Evolutionary conservation across 1,139 yeast genomes (phyloP).

Genomic region (Saccharomyces hybrid): DNA sequence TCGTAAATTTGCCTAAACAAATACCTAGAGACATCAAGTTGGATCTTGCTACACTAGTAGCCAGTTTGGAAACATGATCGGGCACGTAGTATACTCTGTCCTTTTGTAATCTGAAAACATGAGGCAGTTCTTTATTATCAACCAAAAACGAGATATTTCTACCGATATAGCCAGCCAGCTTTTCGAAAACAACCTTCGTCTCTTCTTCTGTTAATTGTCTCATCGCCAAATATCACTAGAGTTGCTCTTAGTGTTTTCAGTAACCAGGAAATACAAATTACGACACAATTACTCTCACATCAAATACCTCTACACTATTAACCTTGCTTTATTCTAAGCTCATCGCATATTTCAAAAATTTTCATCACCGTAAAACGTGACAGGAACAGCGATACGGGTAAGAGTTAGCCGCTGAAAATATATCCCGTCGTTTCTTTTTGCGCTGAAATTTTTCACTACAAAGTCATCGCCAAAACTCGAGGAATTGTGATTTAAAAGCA

Average conservation of each 20-base stretch:
- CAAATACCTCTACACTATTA: not conserved
- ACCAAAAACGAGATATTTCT: constrained; percentile 83
- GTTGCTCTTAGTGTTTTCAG: not conserved
- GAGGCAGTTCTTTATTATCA: constrained; percentile 84
- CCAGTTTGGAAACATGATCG: constrained; percentile 75
- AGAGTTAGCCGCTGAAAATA: constrained; percentile 1
- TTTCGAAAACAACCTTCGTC: constrained; percentile 91
- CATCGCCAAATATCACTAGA: constrained; percentile 40
- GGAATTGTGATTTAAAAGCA: not conserved
- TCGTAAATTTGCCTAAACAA: constrained; percentile 94
- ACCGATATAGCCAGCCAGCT: constrained; percentile 92
- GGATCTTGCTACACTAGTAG: constrained; percentile 83
- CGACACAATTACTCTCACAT: not conserved
- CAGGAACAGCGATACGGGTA: not conserved
- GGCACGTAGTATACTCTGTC: constrained; percentile 92
- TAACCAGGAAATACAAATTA: not conserved
- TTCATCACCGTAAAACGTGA: not conserved
- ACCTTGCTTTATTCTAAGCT: constrained; percentile 9
- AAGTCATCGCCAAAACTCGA: not conserved
- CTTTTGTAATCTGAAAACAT: constrained; percentile 91
- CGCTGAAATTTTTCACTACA: not conserved
- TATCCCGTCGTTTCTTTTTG: not conserved
- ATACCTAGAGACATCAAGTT: constrained; percentile 88
- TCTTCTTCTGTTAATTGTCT: constrained; percentile 96
- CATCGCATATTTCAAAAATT: constrained; percentile 9